Conservation (phyloP, 2,329 filamentous ascomycete species). For the Ustulina deusta region DNA sequence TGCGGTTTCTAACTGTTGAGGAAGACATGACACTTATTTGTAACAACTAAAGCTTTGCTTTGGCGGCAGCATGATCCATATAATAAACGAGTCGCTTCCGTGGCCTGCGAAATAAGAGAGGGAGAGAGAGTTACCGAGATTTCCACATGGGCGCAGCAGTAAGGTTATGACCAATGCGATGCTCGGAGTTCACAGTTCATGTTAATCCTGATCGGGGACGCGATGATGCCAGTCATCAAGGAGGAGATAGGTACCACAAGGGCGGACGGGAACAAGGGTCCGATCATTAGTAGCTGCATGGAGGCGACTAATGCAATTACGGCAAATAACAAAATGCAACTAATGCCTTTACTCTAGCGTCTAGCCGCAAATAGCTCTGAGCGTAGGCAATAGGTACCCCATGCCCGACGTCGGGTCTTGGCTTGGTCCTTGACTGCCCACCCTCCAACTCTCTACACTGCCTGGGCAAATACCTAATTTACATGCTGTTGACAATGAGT, state of each 20-base stretch:
- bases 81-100: conserved; percentile 8
- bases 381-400: no score
- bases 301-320: not conserved
- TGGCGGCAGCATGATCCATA: conserved; percentile 27
- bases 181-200: not conserved
- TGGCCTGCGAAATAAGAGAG: not conserved
- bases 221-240: conserved; percentile 16
- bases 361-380: no score
- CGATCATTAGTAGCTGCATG: not conserved
- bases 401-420: no score
- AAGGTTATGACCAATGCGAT: not conserved
- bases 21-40: conserved; percentile 36
- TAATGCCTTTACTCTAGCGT: not conserved
- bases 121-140: not conserved
- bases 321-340: not conserved
- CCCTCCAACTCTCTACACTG: no score
- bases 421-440: no score
- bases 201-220: not conserved
- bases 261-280: no score
- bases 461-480: no score
- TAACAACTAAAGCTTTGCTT: not conserved
- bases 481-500: no score
- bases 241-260: not conserved
- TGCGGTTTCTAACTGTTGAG: conserved; percentile 24
- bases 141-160: not conserved